A percentile compares a stretch with the other conserved stretches of the same genome.
Conservation (phyloP, 441 rosid genomes). For the Corymbia citriodora region DNA sequence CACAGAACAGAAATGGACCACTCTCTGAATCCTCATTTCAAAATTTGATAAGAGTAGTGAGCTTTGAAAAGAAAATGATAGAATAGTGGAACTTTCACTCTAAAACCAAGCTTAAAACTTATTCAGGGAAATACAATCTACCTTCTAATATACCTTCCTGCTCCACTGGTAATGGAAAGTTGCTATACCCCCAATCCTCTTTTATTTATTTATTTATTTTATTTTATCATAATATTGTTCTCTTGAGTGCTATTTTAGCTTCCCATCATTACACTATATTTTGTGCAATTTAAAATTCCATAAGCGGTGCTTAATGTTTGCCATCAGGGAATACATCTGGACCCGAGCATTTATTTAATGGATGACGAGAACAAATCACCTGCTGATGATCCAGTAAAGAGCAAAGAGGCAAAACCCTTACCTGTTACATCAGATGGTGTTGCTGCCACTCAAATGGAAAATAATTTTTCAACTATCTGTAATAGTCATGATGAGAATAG, state of each 20-base stretch:
- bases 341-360: constrained; percentile 96
- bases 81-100: neutral
- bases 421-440: constrained; percentile 20
- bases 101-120: neutral
- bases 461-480: constrained; percentile 14
- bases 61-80: neutral
- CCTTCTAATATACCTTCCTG: neutral
- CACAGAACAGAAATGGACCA: neutral
- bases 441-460: constrained; percentile 24
- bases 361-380: constrained; percentile 76
- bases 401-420: constrained; percentile 23
- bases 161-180: neutral
- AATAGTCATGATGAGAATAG: constrained; percentile 23
- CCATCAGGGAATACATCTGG: constrained; percentile 92
- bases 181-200: neutral
- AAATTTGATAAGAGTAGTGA: neutral
- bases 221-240: neutral
- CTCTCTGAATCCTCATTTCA: neutral
- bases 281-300: neutral
- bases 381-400: constrained; percentile 32
- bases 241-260: neutral
- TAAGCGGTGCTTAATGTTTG: constrained; percentile 3
- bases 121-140: neutral
- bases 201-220: too few species aligned
- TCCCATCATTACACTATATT: neutral